Conservation (phyloP, 495 filamentous ascomycete species). For the Neurospora sp. region DNA sequence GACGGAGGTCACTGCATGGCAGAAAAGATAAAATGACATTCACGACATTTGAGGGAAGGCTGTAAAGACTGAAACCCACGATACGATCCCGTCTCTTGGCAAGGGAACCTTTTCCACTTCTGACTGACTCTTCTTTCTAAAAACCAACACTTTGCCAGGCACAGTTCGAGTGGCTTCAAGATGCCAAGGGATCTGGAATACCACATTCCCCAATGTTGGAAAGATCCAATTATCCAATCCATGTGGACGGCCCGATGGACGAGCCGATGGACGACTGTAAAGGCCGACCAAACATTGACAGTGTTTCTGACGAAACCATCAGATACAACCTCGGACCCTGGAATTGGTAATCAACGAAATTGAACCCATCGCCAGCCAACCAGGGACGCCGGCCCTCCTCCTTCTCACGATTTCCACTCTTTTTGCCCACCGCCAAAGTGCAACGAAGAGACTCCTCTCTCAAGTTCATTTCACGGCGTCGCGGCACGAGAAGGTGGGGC, state of each 20-base stretch:
- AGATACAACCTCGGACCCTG: slow-evolving; percentile 9
- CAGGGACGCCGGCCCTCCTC: neutral
- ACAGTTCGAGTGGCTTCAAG: neutral
- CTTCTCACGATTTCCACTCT: neutral
- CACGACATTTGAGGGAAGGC: neutral
- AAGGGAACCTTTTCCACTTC: neutral
- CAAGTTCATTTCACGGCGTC: slow-evolving; percentile 15
- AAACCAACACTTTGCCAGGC: neutral
- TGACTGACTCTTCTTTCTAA: neutral
- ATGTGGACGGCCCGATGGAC: neutral
- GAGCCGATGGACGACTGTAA: neutral
- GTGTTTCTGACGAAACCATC: neutral
- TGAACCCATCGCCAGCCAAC: neutral
- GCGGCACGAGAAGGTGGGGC: slow-evolving; percentile 13
- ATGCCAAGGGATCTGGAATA: neutral
- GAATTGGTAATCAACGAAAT: slow-evolving; percentile 21
- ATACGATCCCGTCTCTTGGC: neutral
- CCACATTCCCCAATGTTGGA: neutral
- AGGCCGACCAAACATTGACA: neutral
- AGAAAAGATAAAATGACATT: neutral
- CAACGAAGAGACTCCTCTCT: neutral
- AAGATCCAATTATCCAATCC: neutral
- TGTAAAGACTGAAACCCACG: neutral
- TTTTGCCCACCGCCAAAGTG: neutral
- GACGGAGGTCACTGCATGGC: neutral